Evolutionary conservation across 2,329 filamentous ascomycete species (phyloP), one percentile per base, ranked within the genome.

Genomic region (Fonsecaea pedrosoi): DNA sequence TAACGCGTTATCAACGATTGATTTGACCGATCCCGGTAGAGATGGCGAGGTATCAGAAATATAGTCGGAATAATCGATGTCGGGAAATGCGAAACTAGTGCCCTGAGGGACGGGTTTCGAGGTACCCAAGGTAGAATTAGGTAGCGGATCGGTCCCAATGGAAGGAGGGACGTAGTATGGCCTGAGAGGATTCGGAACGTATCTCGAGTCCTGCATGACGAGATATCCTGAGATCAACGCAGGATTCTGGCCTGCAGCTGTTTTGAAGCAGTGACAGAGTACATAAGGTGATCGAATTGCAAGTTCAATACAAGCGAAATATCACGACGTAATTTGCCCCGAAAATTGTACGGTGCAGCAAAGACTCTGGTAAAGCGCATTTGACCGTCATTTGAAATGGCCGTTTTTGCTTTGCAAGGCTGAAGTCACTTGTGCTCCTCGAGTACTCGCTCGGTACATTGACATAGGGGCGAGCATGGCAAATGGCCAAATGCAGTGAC

Each of bases 11-110:
- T 98, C 93, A 56, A 97, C 76, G 68, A 96, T 81, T 69, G 90
- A 89, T 76, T 90, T 92, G 53, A 90, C 83, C 70, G 90, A 90
- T 72, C 92, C 90, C 10, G 92, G 84, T 34, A 89, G 85, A 0
- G 91, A 92, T 0, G 91, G 91, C 34, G 90, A 92, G 25, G 87
- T 83, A 65, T 96, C 92, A 48, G 89, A 85, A 25, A 96, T 82
- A 77, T 96, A 96, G 72, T 93, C 91, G 72, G 91, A 90, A 83
- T 96, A 97, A 81, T 98, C 94, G 70, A 98, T 85, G 76, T 98
- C 94, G 60, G 90, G 89, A 74, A 87, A 84, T 73, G 82, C 83
- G 63, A 83, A 79, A 72, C 80, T 78, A 18, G 83, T 80, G 53
- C 80, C 78, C 21, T 25, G 34, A 56, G 81, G 74, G 65, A 78